A percentile compares a stretch with the other conserved stretches of the same genome.
These are phyloP conservation scores for Pestalotiopsis sp. DNA, from an alignment of 2,329 filamentous ascomycete genomes.

Conservation along the genomic window DNA sequence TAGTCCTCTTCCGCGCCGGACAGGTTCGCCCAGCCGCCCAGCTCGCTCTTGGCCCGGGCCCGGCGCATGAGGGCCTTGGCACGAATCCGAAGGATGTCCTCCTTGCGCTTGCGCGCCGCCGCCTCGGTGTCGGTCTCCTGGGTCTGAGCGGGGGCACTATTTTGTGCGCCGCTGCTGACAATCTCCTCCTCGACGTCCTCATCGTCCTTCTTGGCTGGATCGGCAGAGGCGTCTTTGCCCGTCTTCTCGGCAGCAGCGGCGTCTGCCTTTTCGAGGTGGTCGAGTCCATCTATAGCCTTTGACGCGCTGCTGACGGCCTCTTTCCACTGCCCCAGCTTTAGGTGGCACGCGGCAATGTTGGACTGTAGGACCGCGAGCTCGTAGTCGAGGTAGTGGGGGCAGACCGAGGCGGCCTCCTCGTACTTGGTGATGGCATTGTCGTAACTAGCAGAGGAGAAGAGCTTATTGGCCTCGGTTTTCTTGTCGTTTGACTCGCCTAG, in stretches of 20 bases:
- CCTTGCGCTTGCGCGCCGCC: slow-evolving; percentile 40
- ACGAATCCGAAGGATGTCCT: slow-evolving; percentile 76
- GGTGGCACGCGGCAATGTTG: slow-evolving; percentile 86
- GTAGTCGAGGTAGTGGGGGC: slow-evolving; percentile 84
- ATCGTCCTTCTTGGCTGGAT: slow-evolving; percentile 47
- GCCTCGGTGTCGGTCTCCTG: slow-evolving; percentile 30
- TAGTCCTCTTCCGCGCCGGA: slow-evolving; percentile 83
- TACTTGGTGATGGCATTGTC: slow-evolving; percentile 81
- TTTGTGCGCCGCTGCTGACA: slow-evolving; percentile 59
- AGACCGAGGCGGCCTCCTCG: slow-evolving; percentile 75
- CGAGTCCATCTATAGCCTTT: slow-evolving; percentile 72
- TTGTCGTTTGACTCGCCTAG: slow-evolving; percentile 71
- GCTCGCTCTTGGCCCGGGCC: slow-evolving; percentile 71
- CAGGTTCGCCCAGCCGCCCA: slow-evolving; percentile 78
- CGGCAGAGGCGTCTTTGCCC: slow-evolving; percentile 36
- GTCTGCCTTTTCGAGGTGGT: slow-evolving; percentile 52
- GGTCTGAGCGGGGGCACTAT: slow-evolving; percentile 44
- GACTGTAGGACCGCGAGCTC: slow-evolving; percentile 85
- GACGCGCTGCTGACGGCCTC: slow-evolving; percentile 76
- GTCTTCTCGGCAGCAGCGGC: slow-evolving; percentile 22
- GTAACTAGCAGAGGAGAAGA: slow-evolving; percentile 75
- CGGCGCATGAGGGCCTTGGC: slow-evolving; percentile 82
- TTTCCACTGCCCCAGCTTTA: slow-evolving; percentile 86
- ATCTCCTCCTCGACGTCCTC: slow-evolving; percentile 58
- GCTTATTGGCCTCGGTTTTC: slow-evolving; percentile 76